phyloP scores from a whole-genome alignment of 2,329 filamentous ascomycete genomes.

The Proliferodiscus dingleyae region DNA sequence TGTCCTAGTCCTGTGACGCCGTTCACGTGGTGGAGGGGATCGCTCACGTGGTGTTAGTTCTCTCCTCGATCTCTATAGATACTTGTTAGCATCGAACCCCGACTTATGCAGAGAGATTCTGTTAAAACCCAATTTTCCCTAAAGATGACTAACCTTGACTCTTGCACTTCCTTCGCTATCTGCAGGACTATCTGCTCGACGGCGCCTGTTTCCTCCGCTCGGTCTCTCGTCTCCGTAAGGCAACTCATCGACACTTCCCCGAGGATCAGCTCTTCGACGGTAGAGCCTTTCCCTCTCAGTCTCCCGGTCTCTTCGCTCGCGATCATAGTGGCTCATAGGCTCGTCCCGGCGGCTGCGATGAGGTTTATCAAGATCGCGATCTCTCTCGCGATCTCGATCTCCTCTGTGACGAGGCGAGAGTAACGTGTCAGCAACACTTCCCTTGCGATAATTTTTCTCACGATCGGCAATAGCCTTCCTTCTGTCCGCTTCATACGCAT shows the following conservation, averaged over 20 bases:
- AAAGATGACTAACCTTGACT: constrained; percentile 49
- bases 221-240: constrained; percentile 79
- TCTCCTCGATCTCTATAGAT: constrained; percentile 50
- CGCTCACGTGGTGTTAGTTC: constrained; percentile 55
- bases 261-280: constrained; percentile 71
- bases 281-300: constrained; percentile 86
- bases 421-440: constrained; percentile 61
- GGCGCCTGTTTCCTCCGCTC: constrained; percentile 57
- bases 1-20: constrained; percentile 52
- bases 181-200: constrained; percentile 73
- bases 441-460: constrained; percentile 87
- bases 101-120: too few relatives aligned
- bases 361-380: constrained; percentile 34
- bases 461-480: constrained; percentile 90
- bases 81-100: constrained; percentile 17
- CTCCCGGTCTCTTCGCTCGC: constrained; percentile 82
- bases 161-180: constrained; percentile 41
- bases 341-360: constrained; percentile 55
- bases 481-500: constrained; percentile 92
- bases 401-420: constrained; percentile 38
- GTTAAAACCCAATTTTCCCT: not conserved
- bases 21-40: constrained; percentile 52
- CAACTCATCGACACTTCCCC: constrained; percentile 77
- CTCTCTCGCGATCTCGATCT: constrained; percentile 30
- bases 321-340: constrained; percentile 66